Percentiles rank a stretch among this genome's conserved stretches.
These are phyloP conservation scores for Byssoonygena ceratinophila DNA, from an alignment of 2,329 filamentous ascomycete genomes.

Conservation along the genomic window DNA sequence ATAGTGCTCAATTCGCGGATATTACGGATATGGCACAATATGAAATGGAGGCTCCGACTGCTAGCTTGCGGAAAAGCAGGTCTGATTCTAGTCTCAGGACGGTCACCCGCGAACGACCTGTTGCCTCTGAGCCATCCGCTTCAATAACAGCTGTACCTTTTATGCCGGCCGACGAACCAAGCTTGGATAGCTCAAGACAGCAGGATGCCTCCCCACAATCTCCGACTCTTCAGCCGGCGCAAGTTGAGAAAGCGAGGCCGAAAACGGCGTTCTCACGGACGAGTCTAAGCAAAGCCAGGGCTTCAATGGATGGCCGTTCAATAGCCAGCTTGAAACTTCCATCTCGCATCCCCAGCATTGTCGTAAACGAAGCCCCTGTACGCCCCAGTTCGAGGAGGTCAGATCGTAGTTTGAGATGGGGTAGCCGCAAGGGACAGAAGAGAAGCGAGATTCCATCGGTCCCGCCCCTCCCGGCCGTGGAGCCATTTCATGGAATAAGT, in stretches of 20 bases:
- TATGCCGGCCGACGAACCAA: background rate
- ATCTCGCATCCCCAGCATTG: constrained; percentile 33
- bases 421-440: constrained; percentile 20
- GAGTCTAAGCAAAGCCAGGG: constrained; percentile 8
- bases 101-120: background rate
- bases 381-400: constrained; percentile 36
- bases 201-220: background rate
- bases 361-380: constrained; percentile 28
- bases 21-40: background rate
- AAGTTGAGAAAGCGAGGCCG: constrained; percentile 1
- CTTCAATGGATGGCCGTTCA: constrained; percentile 19
- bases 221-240: background rate
- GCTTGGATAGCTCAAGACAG: background rate
- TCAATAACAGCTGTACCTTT: background rate
- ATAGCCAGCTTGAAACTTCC: constrained; percentile 24
- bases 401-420: constrained; percentile 32
- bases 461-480: constrained; percentile 18
- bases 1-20: background rate
- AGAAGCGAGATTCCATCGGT: constrained; percentile 23
- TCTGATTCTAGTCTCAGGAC: constrained; percentile 7
- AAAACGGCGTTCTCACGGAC: constrained; percentile 5
- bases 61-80: background rate
- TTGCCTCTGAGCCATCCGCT: background rate
- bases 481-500: constrained; percentile 41
- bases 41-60: background rate